A percentile compares a stretch with the other conserved stretches of the same genome.
phyloP scores from a whole-genome alignment of 2,329 filamentous ascomycete species.

The Clonostachys byssicola region DNA sequence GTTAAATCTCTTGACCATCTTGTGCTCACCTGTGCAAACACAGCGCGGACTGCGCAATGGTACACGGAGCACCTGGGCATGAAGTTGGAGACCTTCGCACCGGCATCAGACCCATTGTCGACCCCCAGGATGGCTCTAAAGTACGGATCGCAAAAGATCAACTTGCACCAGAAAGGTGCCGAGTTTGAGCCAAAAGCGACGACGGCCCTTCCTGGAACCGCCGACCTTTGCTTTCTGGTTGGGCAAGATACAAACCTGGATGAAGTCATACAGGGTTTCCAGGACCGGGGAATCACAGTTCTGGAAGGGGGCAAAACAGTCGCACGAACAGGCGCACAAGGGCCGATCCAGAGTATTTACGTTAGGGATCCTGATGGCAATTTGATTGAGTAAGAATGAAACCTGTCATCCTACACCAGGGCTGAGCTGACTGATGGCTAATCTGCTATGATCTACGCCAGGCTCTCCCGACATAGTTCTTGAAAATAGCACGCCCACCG shows the following conservation, averaged over 20 bases:
- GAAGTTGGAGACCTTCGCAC: slow-evolving; percentile 45
- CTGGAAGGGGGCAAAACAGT: slow-evolving; percentile 47
- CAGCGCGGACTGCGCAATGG: slow-evolving; percentile 45
- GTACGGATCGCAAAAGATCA: slow-evolving; percentile 58
- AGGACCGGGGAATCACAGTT: slow-evolving; percentile 38
- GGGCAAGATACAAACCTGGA: slow-evolving; percentile 38
- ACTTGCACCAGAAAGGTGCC: slow-evolving; percentile 51
- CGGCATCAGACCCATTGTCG: slow-evolving; percentile 23
- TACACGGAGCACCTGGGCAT: slow-evolving; percentile 54
- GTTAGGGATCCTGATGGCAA: slow-evolving; percentile 59
- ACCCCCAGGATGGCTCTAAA: slow-evolving; percentile 41
- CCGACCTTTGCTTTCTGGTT: slow-evolving; percentile 56
- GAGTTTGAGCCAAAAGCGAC: slow-evolving; percentile 58
- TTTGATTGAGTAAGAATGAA: slow-evolving; percentile 49
- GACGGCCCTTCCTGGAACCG: slow-evolving; percentile 48
- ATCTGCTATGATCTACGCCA: no score
- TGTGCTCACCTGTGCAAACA: slow-evolving; percentile 51
- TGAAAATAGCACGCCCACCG: no score
- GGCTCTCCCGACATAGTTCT: no score
- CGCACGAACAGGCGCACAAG: slow-evolving; percentile 48
- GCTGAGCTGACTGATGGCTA: no score
- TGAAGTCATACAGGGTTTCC: slow-evolving; percentile 33
- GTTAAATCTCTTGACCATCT: slow-evolving; percentile 53
- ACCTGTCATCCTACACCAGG: no score
- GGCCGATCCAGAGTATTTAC: slow-evolving; percentile 53